Percentiles rank a stretch among this genome's conserved stretches.
Conservation (phyloP, 164 flowering plant genomes). For the Sextonia rubra region DNA sequence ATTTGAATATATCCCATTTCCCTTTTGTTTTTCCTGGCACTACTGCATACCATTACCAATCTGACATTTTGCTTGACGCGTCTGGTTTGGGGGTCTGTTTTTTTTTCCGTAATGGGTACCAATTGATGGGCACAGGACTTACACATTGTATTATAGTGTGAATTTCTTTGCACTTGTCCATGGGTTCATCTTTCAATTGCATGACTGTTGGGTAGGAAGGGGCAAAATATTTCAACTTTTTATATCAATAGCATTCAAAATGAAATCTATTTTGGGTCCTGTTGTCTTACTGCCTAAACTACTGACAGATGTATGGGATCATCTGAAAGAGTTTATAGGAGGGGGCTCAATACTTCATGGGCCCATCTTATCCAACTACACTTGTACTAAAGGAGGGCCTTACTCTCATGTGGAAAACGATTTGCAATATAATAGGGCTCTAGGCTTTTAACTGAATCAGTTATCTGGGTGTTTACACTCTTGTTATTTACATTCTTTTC, state of each 20-base stretch:
- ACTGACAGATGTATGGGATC: too few relatives aligned
- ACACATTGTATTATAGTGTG: background rate
- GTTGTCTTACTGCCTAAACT: background rate
- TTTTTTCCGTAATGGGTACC: background rate
- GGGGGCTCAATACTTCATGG: background rate
- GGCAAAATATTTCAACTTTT: too few relatives aligned
- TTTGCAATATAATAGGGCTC: background rate
- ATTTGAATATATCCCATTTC: background rate
- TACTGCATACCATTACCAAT: background rate
- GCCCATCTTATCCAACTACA: background rate
- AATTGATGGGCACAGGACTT: background rate
- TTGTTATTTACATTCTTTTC: too few relatives aligned
- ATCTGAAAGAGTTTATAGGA: background rate
- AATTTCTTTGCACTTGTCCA: background rate
- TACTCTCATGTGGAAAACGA: background rate
- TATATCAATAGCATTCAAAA: background rate
- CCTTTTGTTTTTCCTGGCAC: background rate
- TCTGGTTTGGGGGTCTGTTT: background rate
- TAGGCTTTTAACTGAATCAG: too few relatives aligned
- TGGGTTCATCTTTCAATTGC: background rate
- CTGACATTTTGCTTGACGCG: background rate
- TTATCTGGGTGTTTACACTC: too few relatives aligned
- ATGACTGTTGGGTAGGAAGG: background rate
- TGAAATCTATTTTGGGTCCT: background rate
- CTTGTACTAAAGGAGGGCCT: background rate